Evolutionary conservation across 2,329 filamentous ascomycete genomes (phyloP), one percentile per base, ranked within the genome.

Genomic region (Uncinocarpus reesii): DNA sequence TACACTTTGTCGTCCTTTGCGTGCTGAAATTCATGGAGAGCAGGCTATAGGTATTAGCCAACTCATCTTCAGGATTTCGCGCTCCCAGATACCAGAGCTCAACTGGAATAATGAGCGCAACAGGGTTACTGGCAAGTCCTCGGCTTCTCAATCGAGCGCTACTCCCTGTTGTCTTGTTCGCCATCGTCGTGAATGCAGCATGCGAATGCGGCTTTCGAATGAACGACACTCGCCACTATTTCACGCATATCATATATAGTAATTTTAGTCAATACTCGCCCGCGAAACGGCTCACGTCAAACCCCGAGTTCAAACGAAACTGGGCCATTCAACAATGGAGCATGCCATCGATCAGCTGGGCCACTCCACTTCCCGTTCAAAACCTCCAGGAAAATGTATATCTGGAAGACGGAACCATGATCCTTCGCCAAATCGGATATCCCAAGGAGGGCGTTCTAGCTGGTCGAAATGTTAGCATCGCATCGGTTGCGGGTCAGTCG

Each of bases 251-350:
- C 24, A 53, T 60, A 21, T 50, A 55, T 40, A 55, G 56, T 32
- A 55, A 62, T 45, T 60, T 61, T 47, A 53, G 51, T 42, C 34
- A 40, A 24, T 56, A 53, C 34, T 21, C 56, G 1, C 49, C 56
- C 24, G 48, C 52, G 13, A 52, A 54, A 24, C 49, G 48, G n/a
- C 42, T 59, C 16, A 41, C 53, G 36, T 37, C 52, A 5, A 54
- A 56, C 40, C 51, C 49, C 15, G 44, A 51, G 21, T 59, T 61
- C 43, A 52, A 42, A 24, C 50, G 52, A 2, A 49, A 61, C 32
- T 61, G 58, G 59, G 55, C 52, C 26, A 52, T 61, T 43, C 59
- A 62, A 44, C 53, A 54, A 50, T 61, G 56, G 56, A 55, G 51
- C 46, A 48, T 58, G 48, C 53, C 48, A 1, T 47, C 55, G 15